A percentile compares a stretch with the other conserved stretches of the same genome.
Evolutionary conservation across 192 early-diverging fungal species (phyloP).

Genomic region (Funneliformis mosseae): DNA sequence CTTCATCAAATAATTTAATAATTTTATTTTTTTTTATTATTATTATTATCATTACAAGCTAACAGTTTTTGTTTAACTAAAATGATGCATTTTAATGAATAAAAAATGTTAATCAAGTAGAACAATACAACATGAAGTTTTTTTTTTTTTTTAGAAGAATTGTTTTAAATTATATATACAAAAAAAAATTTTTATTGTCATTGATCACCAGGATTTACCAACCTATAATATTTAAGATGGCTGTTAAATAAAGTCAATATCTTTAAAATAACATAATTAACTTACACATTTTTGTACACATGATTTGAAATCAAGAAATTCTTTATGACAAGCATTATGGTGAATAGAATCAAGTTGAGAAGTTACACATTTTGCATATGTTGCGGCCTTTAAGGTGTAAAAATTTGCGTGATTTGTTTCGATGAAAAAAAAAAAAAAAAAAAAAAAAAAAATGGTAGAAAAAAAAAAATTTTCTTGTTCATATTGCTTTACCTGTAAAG

Average conservation of each 20-base stretch:
- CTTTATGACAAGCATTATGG: background rate
- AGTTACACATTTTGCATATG: constrained; percentile 26
- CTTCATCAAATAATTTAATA: no score
- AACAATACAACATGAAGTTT: no score
- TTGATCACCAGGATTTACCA: background rate
- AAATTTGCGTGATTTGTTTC: no score
- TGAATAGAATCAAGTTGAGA: constrained; percentile 14
- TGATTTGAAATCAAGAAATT: constrained; percentile 18
- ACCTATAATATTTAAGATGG: background rate
- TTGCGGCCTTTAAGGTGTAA: background rate
- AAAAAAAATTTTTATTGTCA: no score
- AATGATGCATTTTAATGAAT: no score
- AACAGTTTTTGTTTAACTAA: no score
- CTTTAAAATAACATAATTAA: background rate
- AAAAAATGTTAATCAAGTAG: no score
- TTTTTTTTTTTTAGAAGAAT: no score
- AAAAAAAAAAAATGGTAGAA: background rate
- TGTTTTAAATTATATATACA: no score
- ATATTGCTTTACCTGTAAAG: background rate
- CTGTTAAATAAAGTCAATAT: background rate
- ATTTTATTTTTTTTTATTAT: background rate
- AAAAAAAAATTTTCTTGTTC: background rate
- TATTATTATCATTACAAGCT: no score
- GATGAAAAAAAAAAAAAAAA: background rate
- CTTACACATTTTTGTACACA: constrained; percentile 16